Percentiles rank a stretch among this genome's conserved stretches.
Conservation (phyloP, 768 basidiomycete genomes). For the Leccinum variicolor region DNA sequence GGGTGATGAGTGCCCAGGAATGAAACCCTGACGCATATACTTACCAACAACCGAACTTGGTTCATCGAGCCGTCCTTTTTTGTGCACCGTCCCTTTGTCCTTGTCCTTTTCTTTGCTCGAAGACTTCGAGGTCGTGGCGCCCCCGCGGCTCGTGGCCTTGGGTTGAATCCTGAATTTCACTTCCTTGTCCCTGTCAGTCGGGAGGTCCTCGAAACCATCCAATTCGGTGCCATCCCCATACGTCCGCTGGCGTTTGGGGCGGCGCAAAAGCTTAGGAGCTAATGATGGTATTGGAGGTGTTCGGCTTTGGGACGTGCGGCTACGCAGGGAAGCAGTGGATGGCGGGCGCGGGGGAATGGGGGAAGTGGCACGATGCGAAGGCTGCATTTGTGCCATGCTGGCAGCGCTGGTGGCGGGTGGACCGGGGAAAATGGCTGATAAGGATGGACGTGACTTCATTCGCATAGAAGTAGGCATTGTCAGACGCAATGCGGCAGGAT, state of each 20-base stretch:
- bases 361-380: constrained; percentile 49
- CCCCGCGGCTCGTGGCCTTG: constrained; percentile 56
- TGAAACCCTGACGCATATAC: constrained; percentile 15
- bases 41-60: constrained; percentile 39
- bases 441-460: constrained; percentile 67
- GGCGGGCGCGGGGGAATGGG: constrained; percentile 60
- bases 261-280: constrained; percentile 63
- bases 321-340: constrained; percentile 48
- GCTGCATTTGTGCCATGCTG: constrained; percentile 27
- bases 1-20: neutral
- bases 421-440: constrained; percentile 71
- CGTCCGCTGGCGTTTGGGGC: constrained; percentile 71
- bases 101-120: constrained; percentile 36
- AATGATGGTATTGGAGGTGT: constrained; percentile 38
- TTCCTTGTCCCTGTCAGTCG: constrained; percentile 82
- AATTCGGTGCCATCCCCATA: constrained; percentile 91
- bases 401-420: constrained; percentile 32
- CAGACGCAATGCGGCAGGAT: constrained; percentile 71
- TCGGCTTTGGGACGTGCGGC: constrained; percentile 27
- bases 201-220: constrained; percentile 84
- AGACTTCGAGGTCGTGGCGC: constrained; percentile 44
- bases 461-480: constrained; percentile 87
- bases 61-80: constrained; percentile 50
- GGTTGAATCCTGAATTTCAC: constrained; percentile 72
- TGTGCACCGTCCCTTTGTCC: constrained; percentile 57